phyloP scores from a whole-genome alignment of 2,329 filamentous ascomycete genomes.

The Thielaviopsis musarum region DNA sequence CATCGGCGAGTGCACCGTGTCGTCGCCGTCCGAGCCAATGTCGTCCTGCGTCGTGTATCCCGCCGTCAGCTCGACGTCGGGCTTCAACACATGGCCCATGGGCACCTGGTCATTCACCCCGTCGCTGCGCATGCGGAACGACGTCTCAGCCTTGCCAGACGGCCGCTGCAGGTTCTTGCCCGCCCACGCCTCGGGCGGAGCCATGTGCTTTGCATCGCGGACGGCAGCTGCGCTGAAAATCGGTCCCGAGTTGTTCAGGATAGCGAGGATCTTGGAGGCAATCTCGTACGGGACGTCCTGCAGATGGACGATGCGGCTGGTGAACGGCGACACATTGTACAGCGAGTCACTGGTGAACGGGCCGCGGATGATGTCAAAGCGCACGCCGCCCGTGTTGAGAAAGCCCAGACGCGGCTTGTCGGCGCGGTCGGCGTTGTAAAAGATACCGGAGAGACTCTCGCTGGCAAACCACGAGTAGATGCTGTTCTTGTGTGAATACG shows the following conservation, averaged over 20 bases:
- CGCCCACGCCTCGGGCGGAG: constrained; percentile 30
- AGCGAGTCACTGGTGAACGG: constrained; percentile 77
- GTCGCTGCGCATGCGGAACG: constrained; percentile 11
- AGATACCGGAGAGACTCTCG: constrained; percentile 52
- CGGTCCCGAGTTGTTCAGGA: constrained; percentile 38
- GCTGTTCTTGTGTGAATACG: constrained; percentile 56
- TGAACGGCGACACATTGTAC: constrained; percentile 77
- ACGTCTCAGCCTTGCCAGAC: background rate
- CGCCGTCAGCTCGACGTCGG: constrained; percentile 29
- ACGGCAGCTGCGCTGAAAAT: constrained; percentile 25
- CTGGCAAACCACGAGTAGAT: constrained; percentile 70
- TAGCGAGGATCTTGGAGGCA: constrained; percentile 49
- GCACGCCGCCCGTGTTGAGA: constrained; percentile 77
- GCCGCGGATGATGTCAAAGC: constrained; percentile 91
- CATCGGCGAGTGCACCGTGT: constrained; percentile 65
- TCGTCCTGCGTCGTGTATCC: constrained; percentile 90
- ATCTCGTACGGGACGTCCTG: constrained; percentile 64
- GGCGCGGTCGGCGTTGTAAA: constrained; percentile 39
- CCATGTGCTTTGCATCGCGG: constrained; percentile 29
- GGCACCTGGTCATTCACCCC: background rate
- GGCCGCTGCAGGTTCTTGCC: constrained; percentile 13
- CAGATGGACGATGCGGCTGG: constrained; percentile 58
- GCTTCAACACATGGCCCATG: constrained; percentile 7
- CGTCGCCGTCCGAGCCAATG: constrained; percentile 68
- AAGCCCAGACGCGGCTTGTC: constrained; percentile 54